Conservation (phyloP, 1,284 basidiomycete genomes). For the Hymenochaete sp. region DNA sequence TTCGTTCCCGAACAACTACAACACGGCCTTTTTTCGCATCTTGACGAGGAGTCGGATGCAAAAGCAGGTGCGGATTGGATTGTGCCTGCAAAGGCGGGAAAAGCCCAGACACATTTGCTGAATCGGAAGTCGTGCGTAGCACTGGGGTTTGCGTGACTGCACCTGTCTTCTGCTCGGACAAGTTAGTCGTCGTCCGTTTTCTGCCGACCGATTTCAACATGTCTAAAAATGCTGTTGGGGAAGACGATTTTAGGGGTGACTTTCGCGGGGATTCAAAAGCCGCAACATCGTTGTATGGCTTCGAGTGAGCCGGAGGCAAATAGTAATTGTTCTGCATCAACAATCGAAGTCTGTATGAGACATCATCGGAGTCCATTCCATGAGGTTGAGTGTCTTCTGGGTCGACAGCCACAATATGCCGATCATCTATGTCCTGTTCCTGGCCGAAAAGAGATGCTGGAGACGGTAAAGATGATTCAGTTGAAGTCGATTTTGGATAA, state of each 20-base stretch:
- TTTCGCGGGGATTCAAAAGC: constrained; percentile 30
- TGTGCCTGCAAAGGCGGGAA: constrained; percentile 31
- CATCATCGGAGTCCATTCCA: constrained; percentile 67
- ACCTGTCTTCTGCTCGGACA: constrained; percentile 23
- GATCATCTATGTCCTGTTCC: constrained; percentile 34
- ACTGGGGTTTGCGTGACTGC: constrained; percentile 38
- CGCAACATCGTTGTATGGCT: constrained; percentile 56
- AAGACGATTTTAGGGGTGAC: constrained; percentile 33
- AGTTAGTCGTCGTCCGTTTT: constrained; percentile 22
- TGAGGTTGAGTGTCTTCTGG: constrained; percentile 30
- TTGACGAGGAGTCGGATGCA: constrained; percentile 29
- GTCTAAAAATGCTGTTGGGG: constrained; percentile 60
- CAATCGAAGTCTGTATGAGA: constrained; percentile 69
- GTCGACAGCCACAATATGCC: constrained; percentile 37
- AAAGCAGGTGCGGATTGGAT: neutral
- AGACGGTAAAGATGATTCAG: constrained; percentile 41
- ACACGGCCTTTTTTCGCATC: constrained; percentile 37
- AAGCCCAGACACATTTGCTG: constrained; percentile 37
- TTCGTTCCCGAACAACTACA: constrained; percentile 70
- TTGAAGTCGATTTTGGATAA: constrained; percentile 60
- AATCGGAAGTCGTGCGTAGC: constrained; percentile 55
- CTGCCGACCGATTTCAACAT: constrained; percentile 55
- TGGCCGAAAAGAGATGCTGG: constrained; percentile 45
- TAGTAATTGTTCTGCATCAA: constrained; percentile 79
- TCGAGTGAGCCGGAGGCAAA: constrained; percentile 73